Evolutionary conservation across 495 filamentous ascomycete species (phyloP).

Genomic region (Eremomyces bilateralis): DNA sequence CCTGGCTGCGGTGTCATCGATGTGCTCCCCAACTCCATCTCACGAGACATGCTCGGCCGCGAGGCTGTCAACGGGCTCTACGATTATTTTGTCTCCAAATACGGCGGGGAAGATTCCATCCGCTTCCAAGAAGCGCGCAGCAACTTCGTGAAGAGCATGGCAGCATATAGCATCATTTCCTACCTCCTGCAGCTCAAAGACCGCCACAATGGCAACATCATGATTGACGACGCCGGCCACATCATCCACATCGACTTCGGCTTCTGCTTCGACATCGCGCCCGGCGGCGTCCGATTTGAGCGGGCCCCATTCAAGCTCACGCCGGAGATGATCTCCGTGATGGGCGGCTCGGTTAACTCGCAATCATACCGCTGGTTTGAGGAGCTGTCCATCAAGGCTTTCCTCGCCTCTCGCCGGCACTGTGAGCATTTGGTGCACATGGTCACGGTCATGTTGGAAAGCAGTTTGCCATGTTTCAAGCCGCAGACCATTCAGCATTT

Average conservation of each 20-base stretch:
- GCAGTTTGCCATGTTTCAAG: conserved; percentile 94
- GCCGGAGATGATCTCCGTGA: conserved; percentile 90
- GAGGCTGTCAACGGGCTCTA: conserved; percentile 96
- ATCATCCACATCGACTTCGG: conserved; percentile 99
- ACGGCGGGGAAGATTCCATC: conserved; percentile 84
- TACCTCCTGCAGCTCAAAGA: conserved; percentile 98
- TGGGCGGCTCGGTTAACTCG: conserved; percentile 66
- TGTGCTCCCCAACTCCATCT: conserved; percentile 91
- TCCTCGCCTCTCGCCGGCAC: conserved; percentile 76
- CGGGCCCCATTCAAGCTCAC: conserved; percentile 97
- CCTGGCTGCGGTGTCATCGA: conserved; percentile 97
- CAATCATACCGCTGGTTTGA: conserved; percentile 93
- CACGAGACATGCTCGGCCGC: conserved; percentile 92
- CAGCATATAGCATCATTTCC: conserved; percentile 96
- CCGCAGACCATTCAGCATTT: conserved; percentile 86
- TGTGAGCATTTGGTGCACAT: conserved; percentile 70
- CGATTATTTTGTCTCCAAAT: conserved; percentile 94
- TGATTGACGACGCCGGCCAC: conserved; percentile 92
- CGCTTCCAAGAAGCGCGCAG: conserved; percentile 85
- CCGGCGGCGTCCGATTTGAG: conserved; percentile 90
- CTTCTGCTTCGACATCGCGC: conserved; percentile 98
- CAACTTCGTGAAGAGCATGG: conserved; percentile 99
- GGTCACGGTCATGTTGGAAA: conserved; percentile 87
- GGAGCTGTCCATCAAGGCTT: conserved; percentile 86
- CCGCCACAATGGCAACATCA: conserved; percentile 97